phyloP scores from a whole-genome alignment of 2,329 filamentous ascomycete species.

The Trematosphaeria pertusa region DNA sequence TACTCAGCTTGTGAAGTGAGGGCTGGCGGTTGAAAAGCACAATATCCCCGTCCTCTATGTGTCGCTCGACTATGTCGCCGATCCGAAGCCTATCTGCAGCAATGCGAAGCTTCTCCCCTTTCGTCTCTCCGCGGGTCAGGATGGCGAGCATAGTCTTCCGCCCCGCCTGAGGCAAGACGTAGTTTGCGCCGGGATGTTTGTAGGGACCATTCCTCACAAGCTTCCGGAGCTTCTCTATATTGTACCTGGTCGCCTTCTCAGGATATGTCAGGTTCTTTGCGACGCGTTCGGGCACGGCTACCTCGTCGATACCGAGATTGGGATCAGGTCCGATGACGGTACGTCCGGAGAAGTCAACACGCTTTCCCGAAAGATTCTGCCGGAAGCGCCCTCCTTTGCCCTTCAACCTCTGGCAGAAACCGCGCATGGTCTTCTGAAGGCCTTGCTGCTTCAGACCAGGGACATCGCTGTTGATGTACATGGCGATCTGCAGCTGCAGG shows the following conservation, averaged over 20 bases:
- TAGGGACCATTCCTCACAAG: constrained; percentile 78
- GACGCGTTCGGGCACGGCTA: constrained; percentile 89
- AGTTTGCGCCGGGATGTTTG: constrained; percentile 88
- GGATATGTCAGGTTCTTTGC: constrained; percentile 97
- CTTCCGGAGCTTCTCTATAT: constrained; percentile 79
- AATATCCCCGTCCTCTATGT: constrained; percentile 93
- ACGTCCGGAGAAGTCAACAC: constrained; percentile 96
- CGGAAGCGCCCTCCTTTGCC: constrained; percentile 97
- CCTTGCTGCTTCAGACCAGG: constrained; percentile 90
- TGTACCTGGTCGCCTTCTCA: constrained; percentile 83
- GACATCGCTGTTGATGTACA: constrained; percentile 97
- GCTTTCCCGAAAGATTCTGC: constrained; percentile 95
- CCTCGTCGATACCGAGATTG: constrained; percentile 90
- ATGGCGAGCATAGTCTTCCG: constrained; percentile 76
- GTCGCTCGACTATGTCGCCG: constrained; percentile 91
- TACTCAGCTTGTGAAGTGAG: constrained; percentile 97
- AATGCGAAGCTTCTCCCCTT: constrained; percentile 68
- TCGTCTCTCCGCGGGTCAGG: constrained; percentile 40
- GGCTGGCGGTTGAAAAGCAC: constrained; percentile 98
- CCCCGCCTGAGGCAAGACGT: constrained; percentile 69
- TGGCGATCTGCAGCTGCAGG: constrained; percentile 90
- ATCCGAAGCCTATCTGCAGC: constrained; percentile 77
- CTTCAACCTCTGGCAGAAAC: constrained; percentile 94
- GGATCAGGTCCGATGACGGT: constrained; percentile 98
- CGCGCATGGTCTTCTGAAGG: constrained; percentile 86